Conservation (phyloP, 73 alveolate genomes). For the Tetrahymena elliotti region DNA sequence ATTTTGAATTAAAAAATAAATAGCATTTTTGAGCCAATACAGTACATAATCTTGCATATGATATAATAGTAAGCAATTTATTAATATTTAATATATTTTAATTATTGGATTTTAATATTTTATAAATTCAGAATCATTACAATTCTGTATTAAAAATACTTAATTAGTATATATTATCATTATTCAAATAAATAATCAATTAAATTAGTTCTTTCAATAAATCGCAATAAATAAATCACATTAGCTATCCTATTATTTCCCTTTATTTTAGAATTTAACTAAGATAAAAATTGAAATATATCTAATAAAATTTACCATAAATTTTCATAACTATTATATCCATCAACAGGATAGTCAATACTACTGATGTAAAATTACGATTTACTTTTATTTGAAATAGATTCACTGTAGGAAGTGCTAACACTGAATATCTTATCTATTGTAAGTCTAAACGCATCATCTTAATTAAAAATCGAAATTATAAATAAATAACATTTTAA, state of each 20-base stretch:
- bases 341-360: not conserved
- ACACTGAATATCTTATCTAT: slow-evolving; percentile 26
- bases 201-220: not conserved
- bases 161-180: too few relatives aligned
- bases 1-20: too few relatives aligned
- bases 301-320: not conserved
- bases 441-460: slow-evolving; percentile 40
- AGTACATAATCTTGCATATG: too few relatives aligned
- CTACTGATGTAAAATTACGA: not conserved
- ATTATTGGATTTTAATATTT: too few relatives aligned
- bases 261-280: not conserved
- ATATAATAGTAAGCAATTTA: too few relatives aligned
- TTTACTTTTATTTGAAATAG: not conserved
- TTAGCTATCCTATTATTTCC: not conserved
- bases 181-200: not conserved
- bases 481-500: too few relatives aligned
- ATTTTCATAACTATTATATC: not conserved
- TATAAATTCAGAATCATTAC: too few relatives aligned
- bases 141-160: too few relatives aligned
- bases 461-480: not conserved
- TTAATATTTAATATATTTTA: too few relatives aligned
- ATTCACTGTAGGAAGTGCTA: not conserved
- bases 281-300: not conserved
- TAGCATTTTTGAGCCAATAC: too few relatives aligned
- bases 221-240: not conserved